Percentiles rank a stretch among this genome's conserved stretches.
Evolutionary conservation across 2,329 filamentous ascomycete genomes (phyloP).

Genomic region (Coleophoma crateriformis): DNA sequence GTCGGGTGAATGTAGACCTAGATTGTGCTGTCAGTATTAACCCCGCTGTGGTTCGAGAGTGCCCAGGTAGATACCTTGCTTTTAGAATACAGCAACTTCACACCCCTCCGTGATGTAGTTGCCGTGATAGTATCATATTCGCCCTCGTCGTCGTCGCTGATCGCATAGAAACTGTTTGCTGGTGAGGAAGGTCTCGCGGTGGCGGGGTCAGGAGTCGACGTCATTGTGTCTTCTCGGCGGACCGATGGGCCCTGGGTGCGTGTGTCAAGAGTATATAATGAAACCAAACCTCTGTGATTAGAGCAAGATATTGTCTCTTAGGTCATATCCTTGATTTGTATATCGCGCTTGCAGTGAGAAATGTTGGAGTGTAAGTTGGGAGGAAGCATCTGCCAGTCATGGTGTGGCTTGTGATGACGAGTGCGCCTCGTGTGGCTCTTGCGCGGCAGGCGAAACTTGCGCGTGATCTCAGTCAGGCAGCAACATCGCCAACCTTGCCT

Average conservation of each 20-base stretch:
- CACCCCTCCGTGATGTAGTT: constrained; percentile 68
- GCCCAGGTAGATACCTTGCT: constrained; percentile 65
- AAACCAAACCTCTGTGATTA: background rate
- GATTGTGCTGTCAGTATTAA: constrained; percentile 16
- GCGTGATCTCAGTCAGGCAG: too few species aligned
- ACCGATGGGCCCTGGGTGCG: background rate
- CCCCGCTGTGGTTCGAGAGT: constrained; percentile 4
- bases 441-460: too few species aligned
- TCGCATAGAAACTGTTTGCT: constrained; percentile 83
- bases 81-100: constrained; percentile 92
- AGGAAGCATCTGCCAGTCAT: too few species aligned
- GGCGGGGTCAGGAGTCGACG: constrained; percentile 20
- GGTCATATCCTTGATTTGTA: background rate
- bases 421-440: too few species aligned
- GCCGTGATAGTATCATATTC: constrained; percentile 93
- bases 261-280: too few species aligned
- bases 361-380: too few species aligned
- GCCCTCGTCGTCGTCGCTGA: constrained; percentile 94
- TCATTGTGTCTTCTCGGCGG: constrained; percentile 14
- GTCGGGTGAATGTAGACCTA: constrained; percentile 95
- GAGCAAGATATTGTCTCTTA: background rate
- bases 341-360: too few species aligned
- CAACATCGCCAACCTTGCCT: too few species aligned
- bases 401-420: too few species aligned
- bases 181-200: constrained; percentile 53